Percentiles rank a stretch among this genome's conserved stretches.
phyloP scores from a whole-genome alignment of 345 rosid genomes.

The Lumnitzera racemosa region DNA sequence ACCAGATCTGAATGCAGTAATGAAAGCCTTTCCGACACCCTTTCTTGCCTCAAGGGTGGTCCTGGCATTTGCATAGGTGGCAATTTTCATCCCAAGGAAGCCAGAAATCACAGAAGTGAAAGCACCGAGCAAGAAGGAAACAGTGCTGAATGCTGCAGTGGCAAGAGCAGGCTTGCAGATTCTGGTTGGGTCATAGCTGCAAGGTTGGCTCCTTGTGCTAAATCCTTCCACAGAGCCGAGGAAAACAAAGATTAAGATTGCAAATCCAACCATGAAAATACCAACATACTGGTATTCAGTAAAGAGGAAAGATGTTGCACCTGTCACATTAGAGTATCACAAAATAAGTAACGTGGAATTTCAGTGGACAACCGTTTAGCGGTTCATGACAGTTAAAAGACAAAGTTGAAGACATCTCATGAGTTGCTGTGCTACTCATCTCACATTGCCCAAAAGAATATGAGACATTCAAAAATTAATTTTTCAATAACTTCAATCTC shows the following conservation, averaged over 20 bases:
- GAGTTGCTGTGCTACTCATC: no score
- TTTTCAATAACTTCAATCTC: no score
- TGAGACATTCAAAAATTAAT: no score
- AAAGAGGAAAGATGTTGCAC: constrained; percentile 63
- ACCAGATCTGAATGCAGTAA: constrained; percentile 66
- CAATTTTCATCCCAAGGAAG: constrained; percentile 92
- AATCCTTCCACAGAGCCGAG: constrained; percentile 70
- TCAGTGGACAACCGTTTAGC: no score
- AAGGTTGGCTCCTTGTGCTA: constrained; percentile 60
- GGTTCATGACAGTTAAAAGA: no score
- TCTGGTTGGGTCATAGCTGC: constrained; percentile 47
- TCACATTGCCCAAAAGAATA: no score
- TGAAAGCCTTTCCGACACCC: constrained; percentile 86
- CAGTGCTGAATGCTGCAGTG: constrained; percentile 73
- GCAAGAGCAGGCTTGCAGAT: constrained; percentile 82
- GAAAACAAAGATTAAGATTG: constrained; percentile 48
- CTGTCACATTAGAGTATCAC: constrained; percentile 20
- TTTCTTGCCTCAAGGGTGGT: constrained; percentile 87
- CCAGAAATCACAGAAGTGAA: constrained; percentile 76
- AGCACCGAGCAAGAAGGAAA: constrained; percentile 69
- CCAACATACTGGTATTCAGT: constrained; percentile 58
- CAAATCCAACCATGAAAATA: constrained; percentile 51
- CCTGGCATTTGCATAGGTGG: constrained; percentile 85
- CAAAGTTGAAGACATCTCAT: no score
- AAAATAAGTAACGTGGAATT: background rate